These are phyloP conservation scores for Candida andamanensis DNA, from an alignment of 805 yeast species.

Conservation along the genomic window DNA sequence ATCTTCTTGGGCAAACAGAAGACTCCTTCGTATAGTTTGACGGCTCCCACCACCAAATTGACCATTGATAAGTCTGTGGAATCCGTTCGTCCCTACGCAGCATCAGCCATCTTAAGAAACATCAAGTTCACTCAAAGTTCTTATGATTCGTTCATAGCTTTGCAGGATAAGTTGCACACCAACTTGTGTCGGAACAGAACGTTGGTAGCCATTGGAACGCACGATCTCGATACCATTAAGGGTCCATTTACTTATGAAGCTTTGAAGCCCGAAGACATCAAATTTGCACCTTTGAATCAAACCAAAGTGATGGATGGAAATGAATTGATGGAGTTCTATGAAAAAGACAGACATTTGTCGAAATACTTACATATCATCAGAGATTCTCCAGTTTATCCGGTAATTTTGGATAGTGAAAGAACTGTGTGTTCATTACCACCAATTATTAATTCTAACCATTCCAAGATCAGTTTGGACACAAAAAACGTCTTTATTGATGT, in stretches of 20 bases:
- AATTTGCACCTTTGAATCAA: slow-evolving; percentile 74
- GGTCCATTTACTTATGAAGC: slow-evolving; percentile 90
- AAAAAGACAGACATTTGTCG: slow-evolving; percentile 83
- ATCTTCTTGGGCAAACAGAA: slow-evolving; percentile 71
- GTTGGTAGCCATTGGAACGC: slow-evolving; percentile 97
- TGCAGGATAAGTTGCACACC: slow-evolving; percentile 94
- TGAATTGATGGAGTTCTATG: slow-evolving; percentile 83
- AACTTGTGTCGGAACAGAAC: slow-evolving; percentile 97
- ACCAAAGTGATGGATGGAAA: slow-evolving; percentile 65
- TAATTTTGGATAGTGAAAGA: slow-evolving; percentile 71
- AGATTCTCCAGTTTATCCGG: slow-evolving; percentile 87
- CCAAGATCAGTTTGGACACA: slow-evolving; percentile 83
- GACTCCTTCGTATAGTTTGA: slow-evolving; percentile 65
- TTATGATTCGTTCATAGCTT: slow-evolving; percentile 89
- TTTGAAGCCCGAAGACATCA: slow-evolving; percentile 67
- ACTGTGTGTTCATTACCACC: slow-evolving; percentile 93
- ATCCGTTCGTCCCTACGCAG: slow-evolving; percentile 84
- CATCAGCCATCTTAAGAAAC: slow-evolving; percentile 88
- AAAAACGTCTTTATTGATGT: slow-evolving; percentile 86
- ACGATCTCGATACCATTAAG: slow-evolving; percentile 74
- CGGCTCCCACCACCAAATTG: slow-evolving; percentile 56
- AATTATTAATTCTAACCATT: slow-evolving; percentile 85
- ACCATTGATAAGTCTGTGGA: slow-evolving; percentile 73
- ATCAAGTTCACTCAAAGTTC: slow-evolving; percentile 76
- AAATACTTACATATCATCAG: slow-evolving; percentile 83